Conservation (phyloP, 495 filamentous ascomycete species). For the Chaetomidium leptoderma region DNA sequence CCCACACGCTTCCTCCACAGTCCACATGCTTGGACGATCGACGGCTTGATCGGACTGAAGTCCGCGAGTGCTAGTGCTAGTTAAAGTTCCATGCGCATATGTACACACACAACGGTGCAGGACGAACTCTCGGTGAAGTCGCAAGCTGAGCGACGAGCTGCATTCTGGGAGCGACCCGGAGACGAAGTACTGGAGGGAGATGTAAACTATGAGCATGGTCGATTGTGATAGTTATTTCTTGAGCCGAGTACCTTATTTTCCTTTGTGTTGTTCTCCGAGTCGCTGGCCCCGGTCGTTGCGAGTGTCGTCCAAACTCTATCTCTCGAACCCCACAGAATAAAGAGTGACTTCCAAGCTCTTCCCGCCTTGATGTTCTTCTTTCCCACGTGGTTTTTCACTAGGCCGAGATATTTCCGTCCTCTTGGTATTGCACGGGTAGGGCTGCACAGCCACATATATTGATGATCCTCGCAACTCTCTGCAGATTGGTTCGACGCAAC, state of each 20-base stretch:
- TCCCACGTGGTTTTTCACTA: background rate
- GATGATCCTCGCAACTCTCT: background rate
- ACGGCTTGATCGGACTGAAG: background rate
- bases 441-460: conserved; percentile 17
- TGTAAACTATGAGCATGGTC: too few species aligned
- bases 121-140: too few species aligned
- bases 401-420: background rate
- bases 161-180: too few species aligned
- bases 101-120: background rate
- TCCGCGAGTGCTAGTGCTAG: background rate
- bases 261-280: too few species aligned
- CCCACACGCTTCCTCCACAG: background rate
- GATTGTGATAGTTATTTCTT: too few species aligned
- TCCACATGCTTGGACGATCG: conserved; percentile 1
- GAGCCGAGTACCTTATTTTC: too few species aligned
- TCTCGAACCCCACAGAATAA: too few species aligned
- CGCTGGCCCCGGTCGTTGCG: too few species aligned
- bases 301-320: too few species aligned
- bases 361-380: background rate
- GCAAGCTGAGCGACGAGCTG: too few species aligned
- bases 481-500: background rate
- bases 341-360: background rate
- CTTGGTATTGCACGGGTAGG: background rate
- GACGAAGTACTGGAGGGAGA: too few species aligned
- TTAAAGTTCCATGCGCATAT: too few species aligned